Percentiles rank a stretch among this genome's conserved stretches.
phyloP scores from a whole-genome alignment of 2,329 filamentous ascomycete species.

The Botrytis fragariae region DNA sequence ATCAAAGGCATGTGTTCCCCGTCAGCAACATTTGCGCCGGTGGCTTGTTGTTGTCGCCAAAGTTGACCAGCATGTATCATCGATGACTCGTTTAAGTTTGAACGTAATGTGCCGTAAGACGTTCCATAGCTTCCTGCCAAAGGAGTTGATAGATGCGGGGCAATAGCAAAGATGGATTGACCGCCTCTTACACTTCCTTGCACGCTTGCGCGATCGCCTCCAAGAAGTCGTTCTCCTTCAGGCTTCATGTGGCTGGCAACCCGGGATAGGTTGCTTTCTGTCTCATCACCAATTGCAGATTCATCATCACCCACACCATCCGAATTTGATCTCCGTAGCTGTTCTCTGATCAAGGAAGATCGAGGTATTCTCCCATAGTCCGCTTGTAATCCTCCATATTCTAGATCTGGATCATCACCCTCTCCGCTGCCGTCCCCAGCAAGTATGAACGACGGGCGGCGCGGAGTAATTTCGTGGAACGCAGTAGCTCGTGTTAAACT shows the following conservation, averaged over 20 bases:
- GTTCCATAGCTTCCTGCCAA: constrained; percentile 70
- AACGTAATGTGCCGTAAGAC: constrained; percentile 54
- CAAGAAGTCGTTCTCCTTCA: constrained; percentile 24
- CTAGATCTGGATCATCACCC: constrained; percentile 27
- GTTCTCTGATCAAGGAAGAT: constrained; percentile 49
- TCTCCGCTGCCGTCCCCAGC: constrained; percentile 46
- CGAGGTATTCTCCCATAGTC: constrained; percentile 31
- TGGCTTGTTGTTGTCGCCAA: constrained; percentile 49
- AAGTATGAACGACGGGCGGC: constrained; percentile 70
- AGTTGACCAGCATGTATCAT: constrained; percentile 52
- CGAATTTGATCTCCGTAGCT: constrained; percentile 45
- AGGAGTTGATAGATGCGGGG: constrained; percentile 62
- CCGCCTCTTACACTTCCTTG: constrained; percentile 40
- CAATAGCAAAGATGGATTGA: constrained; percentile 55
- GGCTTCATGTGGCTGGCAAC: constrained; percentile 44
- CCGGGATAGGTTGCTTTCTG: constrained; percentile 26
- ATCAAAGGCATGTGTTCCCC: constrained; percentile 70
- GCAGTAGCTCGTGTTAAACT: constrained; percentile 89
- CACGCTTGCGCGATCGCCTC: constrained; percentile 30
- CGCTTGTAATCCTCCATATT: constrained; percentile 33
- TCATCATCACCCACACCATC: constrained; percentile 36
- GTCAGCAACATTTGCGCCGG: constrained; percentile 46
- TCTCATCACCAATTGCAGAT: constrained; percentile 20
- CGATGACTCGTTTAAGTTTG: constrained; percentile 40
- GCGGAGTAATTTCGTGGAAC: constrained; percentile 84